Conservation (phyloP, 2,329 filamentous ascomycete genomes). For the Sporothrix inflata region DNA sequence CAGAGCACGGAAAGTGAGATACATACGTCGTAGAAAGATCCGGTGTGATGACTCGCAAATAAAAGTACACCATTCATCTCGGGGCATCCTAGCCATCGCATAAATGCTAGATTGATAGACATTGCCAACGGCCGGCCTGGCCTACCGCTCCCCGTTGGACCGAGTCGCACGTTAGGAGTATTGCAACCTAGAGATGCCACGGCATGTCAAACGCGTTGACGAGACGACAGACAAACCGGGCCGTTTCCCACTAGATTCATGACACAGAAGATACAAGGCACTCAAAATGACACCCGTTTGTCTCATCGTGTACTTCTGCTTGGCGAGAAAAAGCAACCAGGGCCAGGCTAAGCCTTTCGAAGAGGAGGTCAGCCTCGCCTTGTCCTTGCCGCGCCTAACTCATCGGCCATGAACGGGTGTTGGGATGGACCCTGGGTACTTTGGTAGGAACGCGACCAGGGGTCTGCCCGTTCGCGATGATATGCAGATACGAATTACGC, state of each 20-base stretch:
- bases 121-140: conserved; percentile 5
- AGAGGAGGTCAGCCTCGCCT: neutral
- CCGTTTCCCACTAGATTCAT: conserved; percentile 8
- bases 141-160: neutral
- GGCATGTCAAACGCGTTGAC: conserved; percentile 9
- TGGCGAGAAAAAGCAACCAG: conserved; percentile 7
- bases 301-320: conserved; percentile 11
- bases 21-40: neutral
- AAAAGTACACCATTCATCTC: neutral
- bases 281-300: conserved; percentile 20
- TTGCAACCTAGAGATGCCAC: neutral
- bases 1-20: neutral
- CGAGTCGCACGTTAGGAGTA: neutral
- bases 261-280: neutral
- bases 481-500: conserved; percentile 7
- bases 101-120: neutral
- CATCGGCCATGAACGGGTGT: neutral
- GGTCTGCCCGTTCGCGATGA: conserved; percentile 12
- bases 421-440: neutral
- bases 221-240: conserved; percentile 14
- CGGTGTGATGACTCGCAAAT: neutral
- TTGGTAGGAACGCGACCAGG: conserved; percentile 11
- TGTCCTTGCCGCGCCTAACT: neutral
- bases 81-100: neutral
- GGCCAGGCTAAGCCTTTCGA: neutral